Evolutionary conservation across 148 eudicot genomes (phyloP), one percentile per base, ranked within the genome.

Genomic region (Diospyros kaki): DNA sequence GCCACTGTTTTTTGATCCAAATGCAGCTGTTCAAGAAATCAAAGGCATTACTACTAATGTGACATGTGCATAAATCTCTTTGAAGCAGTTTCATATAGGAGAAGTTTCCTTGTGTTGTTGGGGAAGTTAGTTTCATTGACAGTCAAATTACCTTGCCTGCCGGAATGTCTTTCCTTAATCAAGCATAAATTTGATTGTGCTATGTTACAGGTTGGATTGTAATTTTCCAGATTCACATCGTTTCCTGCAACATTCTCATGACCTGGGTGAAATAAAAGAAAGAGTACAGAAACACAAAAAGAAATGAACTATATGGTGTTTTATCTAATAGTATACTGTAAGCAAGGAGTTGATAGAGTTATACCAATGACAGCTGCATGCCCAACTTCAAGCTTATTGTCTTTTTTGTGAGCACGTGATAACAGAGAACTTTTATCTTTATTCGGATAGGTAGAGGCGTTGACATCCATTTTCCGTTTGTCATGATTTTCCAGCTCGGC

Each of bases 61-160:
- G 10, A 41, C 13, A 46, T 38, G 1, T 53, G 39, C 5, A 53
- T 43, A 18, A 53, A 39, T 54, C 12, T 40, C 6, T 6, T 6
- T 28, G 46, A 59, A 17, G 44, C 5, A 46, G 56, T 45, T 28
- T 39, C 56, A 40, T 44, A 44, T 67, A 9, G 38, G 18, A 64
- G 61, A 65, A 44, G 72, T 48, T n/a, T 28, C 28, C 28, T 28
- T 28, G 28, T 28, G 28, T 28, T 28, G 28, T 28, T 28, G 28
- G 28, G 28, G 0, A 28, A 28, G 28, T 28, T 28, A 28, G 28
- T 28, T 28, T 28, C 28, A 28, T 28, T 28, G 28, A 28, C 28
- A 28, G 28, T 28, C 28, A 28, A 72, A 40, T 76, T 81, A 87
- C 88, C 84, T 77, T 77, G 53, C 65, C 39, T 69, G 69, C 62